Base-by-base conservation (phyloP, 2,329 filamentous ascomycete species). In the Penicillium sp. region DNA sequence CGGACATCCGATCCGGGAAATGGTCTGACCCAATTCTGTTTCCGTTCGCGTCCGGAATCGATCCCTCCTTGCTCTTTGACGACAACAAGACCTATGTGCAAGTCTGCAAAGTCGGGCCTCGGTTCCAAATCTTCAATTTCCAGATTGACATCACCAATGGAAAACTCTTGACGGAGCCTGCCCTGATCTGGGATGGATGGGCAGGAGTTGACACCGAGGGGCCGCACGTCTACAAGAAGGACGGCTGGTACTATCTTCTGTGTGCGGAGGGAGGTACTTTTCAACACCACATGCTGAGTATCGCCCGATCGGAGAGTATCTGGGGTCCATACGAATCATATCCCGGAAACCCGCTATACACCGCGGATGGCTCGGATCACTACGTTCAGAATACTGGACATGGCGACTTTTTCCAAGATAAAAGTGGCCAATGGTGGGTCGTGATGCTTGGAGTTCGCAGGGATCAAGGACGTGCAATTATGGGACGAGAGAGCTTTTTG, bases 361-460 rank as follows among this genome's bases (percentile, higher is more conserved):
- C 78, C 0, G 76, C 76, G 15, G 70, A 68, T 41, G 72, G 75
- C n/a, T 74, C 76, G 0, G 70, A 73, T 0, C 59, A 73, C 37
- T 80, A 79, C 60, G 74, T 73, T 58, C 84, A 86, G 63, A 83
- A 83, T 1, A 79, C 85, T 0, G 84, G 84, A 0, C 85, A 87
- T 55, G 81, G 82, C 0, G 84, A 87, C 61, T 61, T 86, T 2
- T 86, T 87, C 60, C 79, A 84, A 50, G 84, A 86, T 58, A 62
- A 63, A 0, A 38, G 63, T 0, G 82, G 80, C 0, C 78, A 82
- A 34, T 86, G 84, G 84, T 85, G 83, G 83, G 80, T 76, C 0
- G 73, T 81, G 5, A 76, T 78, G 1, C 70, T 86, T 1, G 61
- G 56, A 6, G 38, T 54, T 14, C 54, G 63, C 7, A 34, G 22